These are phyloP conservation scores for Grigorovia yakushimaensis DNA, from an alignment of 805 yeast genomes.

Conservation along the genomic window DNA sequence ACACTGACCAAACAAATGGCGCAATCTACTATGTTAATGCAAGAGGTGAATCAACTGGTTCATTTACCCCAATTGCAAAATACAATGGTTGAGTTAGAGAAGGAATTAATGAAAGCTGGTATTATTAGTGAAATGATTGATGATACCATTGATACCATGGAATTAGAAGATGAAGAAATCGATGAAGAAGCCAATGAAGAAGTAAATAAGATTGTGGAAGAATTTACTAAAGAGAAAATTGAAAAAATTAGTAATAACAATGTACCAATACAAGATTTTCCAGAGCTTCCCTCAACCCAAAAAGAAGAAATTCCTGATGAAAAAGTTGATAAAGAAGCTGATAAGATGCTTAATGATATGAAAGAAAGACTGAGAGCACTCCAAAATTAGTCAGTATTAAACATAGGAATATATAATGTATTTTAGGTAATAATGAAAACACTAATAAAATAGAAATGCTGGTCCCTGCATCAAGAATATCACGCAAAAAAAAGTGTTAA, in stretches of 20 bases:
- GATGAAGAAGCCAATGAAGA: constrained; percentile 59
- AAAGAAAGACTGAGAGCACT: constrained; percentile 78
- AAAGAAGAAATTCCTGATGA: constrained; percentile 35
- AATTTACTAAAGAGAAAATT: constrained; percentile 35
- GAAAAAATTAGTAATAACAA: constrained; percentile 22
- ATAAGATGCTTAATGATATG: constrained; percentile 73
- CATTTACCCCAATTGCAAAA: constrained; percentile 68
- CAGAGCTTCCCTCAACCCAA: constrained; percentile 11
- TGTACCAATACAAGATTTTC: constrained; percentile 27
- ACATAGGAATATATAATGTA: not conserved
- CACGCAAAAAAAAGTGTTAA: no score
- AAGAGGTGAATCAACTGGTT: constrained; percentile 73
- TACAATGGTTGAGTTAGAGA: constrained; percentile 78
- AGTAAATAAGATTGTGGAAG: constrained; percentile 50
- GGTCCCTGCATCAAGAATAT: no score
- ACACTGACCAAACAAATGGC: constrained; percentile 76
- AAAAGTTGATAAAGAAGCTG: constrained; percentile 53
- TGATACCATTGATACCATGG: constrained; percentile 67
- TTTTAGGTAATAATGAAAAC: not conserved
- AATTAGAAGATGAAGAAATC: constrained; percentile 43
- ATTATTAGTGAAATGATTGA: constrained; percentile 92
- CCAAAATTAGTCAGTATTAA: constrained; percentile 38
- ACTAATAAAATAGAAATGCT: not conserved
- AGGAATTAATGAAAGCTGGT: constrained; percentile 77
- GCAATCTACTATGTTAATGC: constrained; percentile 72